phyloP scores from a whole-genome alignment of 2,329 filamentous ascomycete species.

The Torrubiella hemipterigena region DNA sequence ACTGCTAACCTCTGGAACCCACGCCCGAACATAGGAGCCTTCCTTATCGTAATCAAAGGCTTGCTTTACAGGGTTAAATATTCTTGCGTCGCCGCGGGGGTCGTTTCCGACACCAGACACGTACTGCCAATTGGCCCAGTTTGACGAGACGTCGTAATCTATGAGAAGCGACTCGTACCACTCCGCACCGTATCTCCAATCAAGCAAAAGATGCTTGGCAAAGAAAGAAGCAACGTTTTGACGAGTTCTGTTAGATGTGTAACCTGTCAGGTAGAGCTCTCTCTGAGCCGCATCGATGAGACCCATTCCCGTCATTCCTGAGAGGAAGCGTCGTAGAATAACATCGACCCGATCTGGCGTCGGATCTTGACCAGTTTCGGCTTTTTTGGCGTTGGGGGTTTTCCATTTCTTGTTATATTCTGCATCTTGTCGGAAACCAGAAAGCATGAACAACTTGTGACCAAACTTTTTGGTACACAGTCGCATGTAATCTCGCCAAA shows the following conservation, averaged over 20 bases:
- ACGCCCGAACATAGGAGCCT: constrained; percentile 58
- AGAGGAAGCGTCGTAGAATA: constrained; percentile 45
- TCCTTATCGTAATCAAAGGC: constrained; percentile 63
- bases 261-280: constrained; percentile 64
- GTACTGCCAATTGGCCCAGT: constrained; percentile 81
- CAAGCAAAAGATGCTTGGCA: constrained; percentile 59
- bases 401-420: constrained; percentile 37
- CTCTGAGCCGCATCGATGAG: constrained; percentile 68
- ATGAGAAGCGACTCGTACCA: constrained; percentile 68
- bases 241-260: constrained; percentile 63
- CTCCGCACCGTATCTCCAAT: constrained; percentile 72
- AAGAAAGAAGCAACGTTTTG: constrained; percentile 70
- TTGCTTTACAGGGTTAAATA: constrained; percentile 76
- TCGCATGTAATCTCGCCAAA: constrained; percentile 76
- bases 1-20: constrained; percentile 55
- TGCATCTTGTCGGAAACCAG: constrained; percentile 45
- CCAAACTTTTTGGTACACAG: constrained; percentile 63
- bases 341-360: constrained; percentile 29
- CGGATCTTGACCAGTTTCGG: constrained; percentile 22
- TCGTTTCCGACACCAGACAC: constrained; percentile 71
- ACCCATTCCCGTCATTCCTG: constrained; percentile 61
- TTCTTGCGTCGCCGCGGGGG: constrained; percentile 55
- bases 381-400: constrained; percentile 20
- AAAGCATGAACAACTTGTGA: constrained; percentile 47
- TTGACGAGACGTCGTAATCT: constrained; percentile 66